These are phyloP conservation scores for Neckera pumila DNA, from an alignment of 225 moss, liverwort and hornwort genomes.

Conservation along the genomic window DNA sequence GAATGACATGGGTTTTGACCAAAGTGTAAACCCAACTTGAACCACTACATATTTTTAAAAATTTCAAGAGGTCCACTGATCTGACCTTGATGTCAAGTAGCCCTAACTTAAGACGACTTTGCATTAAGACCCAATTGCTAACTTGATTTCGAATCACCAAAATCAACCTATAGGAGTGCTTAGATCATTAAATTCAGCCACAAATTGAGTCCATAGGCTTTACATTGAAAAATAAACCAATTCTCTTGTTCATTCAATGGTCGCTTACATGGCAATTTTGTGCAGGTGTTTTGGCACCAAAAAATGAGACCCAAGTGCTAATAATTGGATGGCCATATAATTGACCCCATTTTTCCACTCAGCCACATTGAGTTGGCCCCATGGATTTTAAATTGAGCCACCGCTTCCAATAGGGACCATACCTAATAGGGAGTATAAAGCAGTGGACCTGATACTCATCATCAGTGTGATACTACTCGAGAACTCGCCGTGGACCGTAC, in stretches of 20 bases:
- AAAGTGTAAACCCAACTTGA: neutral
- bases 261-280: accelerated
- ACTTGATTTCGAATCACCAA: neutral
- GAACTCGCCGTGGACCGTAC: neutral
- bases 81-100: too few species aligned
- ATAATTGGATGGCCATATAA: neutral
- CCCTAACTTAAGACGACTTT: neutral
- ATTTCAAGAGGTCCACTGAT: too few species aligned
- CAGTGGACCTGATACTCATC: neutral
- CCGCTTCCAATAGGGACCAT: neutral
- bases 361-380: neutral
- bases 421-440: neutral
- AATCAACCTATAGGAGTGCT: neutral
- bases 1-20: neutral
- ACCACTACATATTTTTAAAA: too few species aligned
- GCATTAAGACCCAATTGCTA: neutral
- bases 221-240: neutral
- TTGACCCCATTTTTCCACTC: neutral
- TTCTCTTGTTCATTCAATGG: neutral
- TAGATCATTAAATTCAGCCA: accelerated
- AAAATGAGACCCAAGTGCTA: neutral
- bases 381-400: neutral
- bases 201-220: neutral
- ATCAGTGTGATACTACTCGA: neutral
- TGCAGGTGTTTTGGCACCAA: accelerated